Percentiles rank a stretch among this genome's conserved stretches.
Conservation (phyloP, 768 basidiomycete genomes). For the Kwoniella europaea region DNA sequence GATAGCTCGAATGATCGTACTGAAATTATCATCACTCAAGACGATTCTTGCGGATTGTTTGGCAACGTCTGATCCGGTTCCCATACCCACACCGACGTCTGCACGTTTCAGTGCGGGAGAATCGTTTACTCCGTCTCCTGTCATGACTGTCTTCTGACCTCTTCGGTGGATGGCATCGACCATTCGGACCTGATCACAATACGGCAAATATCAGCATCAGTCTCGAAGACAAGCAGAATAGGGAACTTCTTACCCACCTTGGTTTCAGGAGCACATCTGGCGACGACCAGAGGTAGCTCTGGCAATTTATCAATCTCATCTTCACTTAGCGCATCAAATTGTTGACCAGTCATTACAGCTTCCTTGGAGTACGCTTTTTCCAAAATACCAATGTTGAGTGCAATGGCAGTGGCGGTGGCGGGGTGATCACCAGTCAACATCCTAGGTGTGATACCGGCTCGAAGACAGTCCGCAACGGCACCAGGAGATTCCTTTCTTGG, state of each 20-base stretch:
- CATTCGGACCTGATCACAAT: conserved; percentile 59
- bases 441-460: conserved; percentile 64
- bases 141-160: conserved; percentile 66
- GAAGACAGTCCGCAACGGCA: conserved; percentile 64
- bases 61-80: conserved; percentile 66
- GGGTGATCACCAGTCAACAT: conserved; percentile 67
- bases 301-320: conserved; percentile 64
- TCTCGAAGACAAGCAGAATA: conserved; percentile 26
- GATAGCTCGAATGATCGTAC: conserved; percentile 69
- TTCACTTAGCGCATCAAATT: conserved; percentile 66
- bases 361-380: conserved; percentile 43
- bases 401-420: conserved; percentile 65
- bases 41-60: conserved; percentile 71
- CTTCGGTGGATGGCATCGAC: conserved; percentile 68
- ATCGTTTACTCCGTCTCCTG: conserved; percentile 68
- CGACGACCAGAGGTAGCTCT: conserved; percentile 66
- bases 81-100: conserved; percentile 70
- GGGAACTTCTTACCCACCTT: conserved; percentile 36
- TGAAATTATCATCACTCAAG: conserved; percentile 70
- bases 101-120: conserved; percentile 66
- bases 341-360: conserved; percentile 60
- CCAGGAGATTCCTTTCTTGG: conserved; percentile 65
- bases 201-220: neutral
- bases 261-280: conserved; percentile 64
- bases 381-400: conserved; percentile 63